A percentile compares a stretch with the other conserved stretches of the same genome.
Conservation (phyloP, 495 filamentous ascomycete genomes). For the Aspergillus homomorphus region DNA sequence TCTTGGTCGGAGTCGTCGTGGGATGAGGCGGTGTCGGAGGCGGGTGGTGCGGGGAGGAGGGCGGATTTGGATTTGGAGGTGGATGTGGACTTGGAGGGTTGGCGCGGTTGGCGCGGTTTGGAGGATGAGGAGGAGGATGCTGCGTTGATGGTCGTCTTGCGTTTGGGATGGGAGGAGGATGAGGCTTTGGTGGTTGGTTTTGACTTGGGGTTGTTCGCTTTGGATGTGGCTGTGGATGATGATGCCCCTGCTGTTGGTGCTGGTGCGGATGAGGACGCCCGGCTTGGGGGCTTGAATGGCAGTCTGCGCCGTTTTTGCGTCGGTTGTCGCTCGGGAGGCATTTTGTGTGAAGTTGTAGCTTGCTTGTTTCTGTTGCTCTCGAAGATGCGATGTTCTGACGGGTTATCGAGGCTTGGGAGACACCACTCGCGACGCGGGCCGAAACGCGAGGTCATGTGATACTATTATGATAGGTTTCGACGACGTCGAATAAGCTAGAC, state of each 20-base stretch:
- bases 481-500: no score
- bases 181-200: slow-evolving; percentile 11
- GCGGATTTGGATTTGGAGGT: slow-evolving; percentile 11
- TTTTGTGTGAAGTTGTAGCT: slow-evolving; percentile 7
- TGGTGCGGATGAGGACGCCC: slow-evolving; percentile 25
- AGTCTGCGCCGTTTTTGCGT: slow-evolving; percentile 42
- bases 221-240: slow-evolving; percentile 11
- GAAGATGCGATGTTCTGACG: neutral
- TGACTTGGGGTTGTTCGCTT: slow-evolving; percentile 14
- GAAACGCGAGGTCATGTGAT: slow-evolving; percentile 41
- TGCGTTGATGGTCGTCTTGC: slow-evolving; percentile 4
- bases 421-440: slow-evolving; percentile 7
- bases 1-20: no score
- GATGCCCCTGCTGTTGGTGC: slow-evolving; percentile 14
- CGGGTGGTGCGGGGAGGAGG: slow-evolving; percentile 11
- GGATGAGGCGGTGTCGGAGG: slow-evolving; percentile 5
- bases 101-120: slow-evolving; percentile 16
- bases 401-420: neutral
- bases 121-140: neutral
- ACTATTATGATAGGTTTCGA: neutral
- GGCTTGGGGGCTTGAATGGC: slow-evolving; percentile 52
- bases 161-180: slow-evolving; percentile 9
- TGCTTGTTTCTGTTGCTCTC: slow-evolving; percentile 4
- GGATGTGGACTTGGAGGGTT: slow-evolving; percentile 5
- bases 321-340: slow-evolving; percentile 37